Evolutionary conservation across 2,329 filamentous ascomycete genomes (phyloP).

Genomic region (Didymella keratinophila): DNA sequence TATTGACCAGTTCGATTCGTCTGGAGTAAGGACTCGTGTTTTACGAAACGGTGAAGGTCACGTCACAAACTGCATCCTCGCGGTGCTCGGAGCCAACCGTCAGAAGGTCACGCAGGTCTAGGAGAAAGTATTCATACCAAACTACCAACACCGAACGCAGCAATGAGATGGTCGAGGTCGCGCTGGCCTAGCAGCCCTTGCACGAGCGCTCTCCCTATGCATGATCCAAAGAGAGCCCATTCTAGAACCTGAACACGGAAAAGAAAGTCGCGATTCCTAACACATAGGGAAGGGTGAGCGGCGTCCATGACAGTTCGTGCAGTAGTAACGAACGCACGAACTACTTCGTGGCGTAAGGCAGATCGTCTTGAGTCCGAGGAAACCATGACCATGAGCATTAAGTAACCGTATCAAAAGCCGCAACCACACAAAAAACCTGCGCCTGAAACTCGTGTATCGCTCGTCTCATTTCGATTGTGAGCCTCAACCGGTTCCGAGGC

Average conservation of each 20-base stretch:
- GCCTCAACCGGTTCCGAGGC: conserved; percentile 11
- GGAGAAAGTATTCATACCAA: conserved; percentile 12
- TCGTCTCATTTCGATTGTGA: conserved; percentile 9
- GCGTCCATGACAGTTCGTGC: neutral
- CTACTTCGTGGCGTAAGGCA: conserved; percentile 9
- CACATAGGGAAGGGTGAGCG: conserved; percentile 4
- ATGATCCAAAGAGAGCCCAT: conserved; percentile 15
- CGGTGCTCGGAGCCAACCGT: neutral
- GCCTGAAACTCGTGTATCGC: conserved; percentile 21
- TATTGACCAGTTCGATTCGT: too few species aligned
- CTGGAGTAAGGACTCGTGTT: too few species aligned
- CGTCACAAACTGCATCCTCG: too few species aligned
- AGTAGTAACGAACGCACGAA: conserved; percentile 1
- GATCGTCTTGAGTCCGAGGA: conserved; percentile 6
- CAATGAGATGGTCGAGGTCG: conserved; percentile 7
- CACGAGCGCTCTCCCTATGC: conserved; percentile 8
- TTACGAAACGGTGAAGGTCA: too few species aligned
- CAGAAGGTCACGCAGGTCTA: conserved; percentile 2
- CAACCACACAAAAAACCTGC: conserved; percentile 22
- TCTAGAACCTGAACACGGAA: conserved; percentile 13
- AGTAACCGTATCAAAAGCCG: conserved; percentile 22
- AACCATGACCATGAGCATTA: conserved; percentile 24
- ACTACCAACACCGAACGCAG: conserved; percentile 21
- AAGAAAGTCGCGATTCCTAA: conserved; percentile 5
- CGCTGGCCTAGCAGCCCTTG: conserved; percentile 12